Evolutionary conservation across 257 asterid genomes (phyloP).

Genomic region (Fraxinus americana): DNA sequence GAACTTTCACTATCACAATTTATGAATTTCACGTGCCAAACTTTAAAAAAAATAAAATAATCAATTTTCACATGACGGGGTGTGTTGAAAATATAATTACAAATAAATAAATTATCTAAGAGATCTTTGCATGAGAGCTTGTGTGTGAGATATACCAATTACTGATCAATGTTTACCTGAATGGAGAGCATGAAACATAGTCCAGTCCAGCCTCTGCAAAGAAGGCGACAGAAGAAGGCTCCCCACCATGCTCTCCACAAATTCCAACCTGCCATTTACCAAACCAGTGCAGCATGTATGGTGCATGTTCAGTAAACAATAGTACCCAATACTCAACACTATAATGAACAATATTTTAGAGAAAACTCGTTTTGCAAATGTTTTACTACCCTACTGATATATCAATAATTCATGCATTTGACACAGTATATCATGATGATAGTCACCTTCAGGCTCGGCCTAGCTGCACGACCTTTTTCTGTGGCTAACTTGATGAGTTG

Average conservation of each 20-base stretch:
- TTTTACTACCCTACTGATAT: background rate
- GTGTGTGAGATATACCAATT: background rate
- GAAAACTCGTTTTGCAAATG: background rate
- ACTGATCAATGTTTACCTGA: constrained; percentile 50
- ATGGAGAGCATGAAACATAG: constrained; percentile 96
- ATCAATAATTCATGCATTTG: background rate
- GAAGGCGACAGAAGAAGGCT: constrained; percentile 94
- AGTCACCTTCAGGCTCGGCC: constrained; percentile 87
- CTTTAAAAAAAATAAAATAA: background rate
- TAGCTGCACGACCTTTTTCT: constrained; percentile 84
- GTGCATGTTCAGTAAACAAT: background rate
- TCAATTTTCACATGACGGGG: background rate
- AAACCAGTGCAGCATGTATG: background rate
- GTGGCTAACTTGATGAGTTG: constrained; percentile 91
- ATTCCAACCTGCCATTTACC: constrained; percentile 66
- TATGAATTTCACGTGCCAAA: background rate
- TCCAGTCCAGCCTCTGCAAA: constrained; percentile 89
- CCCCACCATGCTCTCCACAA: constrained; percentile 95
- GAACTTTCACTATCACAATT: background rate
- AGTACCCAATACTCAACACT: background rate
- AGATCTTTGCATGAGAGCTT: background rate
- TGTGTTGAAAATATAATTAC: background rate
- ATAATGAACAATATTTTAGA: background rate
- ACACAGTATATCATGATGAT: background rate
- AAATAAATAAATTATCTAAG: too few relatives aligned